phyloP scores from a whole-genome alignment of 2,329 filamentous ascomycete species.

The Colletotrichum incanum region DNA sequence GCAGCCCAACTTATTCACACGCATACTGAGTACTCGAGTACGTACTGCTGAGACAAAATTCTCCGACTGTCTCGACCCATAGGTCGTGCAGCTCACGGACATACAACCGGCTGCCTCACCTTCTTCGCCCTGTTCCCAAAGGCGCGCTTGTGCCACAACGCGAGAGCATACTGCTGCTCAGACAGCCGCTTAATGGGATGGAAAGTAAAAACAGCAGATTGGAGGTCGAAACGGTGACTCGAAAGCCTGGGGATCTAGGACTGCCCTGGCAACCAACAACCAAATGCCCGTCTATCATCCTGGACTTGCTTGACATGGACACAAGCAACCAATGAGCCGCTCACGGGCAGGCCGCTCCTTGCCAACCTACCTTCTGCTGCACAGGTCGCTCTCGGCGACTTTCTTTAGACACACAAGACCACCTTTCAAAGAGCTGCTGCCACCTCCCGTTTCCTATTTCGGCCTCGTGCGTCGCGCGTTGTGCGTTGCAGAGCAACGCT shows the following conservation, averaged over 20 bases:
- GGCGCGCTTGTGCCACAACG: slow-evolving; percentile 20
- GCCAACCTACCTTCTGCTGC: neutral
- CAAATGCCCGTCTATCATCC: slow-evolving; percentile 4
- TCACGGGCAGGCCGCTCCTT: slow-evolving; percentile 10
- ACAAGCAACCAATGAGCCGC: slow-evolving; percentile 8
- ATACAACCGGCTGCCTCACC: slow-evolving; percentile 21
- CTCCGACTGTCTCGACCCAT: slow-evolving; percentile 24
- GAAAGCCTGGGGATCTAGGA: slow-evolving; percentile 6
- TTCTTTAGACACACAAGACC: neutral
- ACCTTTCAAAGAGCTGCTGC: slow-evolving; percentile 16
- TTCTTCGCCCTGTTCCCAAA: slow-evolving; percentile 22
- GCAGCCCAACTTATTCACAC: neutral
- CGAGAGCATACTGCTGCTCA: slow-evolving; percentile 22
- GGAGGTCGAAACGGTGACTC: slow-evolving; percentile 27
- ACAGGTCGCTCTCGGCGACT: slow-evolving; percentile 15
- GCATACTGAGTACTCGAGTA: neutral
- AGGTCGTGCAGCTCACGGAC: slow-evolving; percentile 24
- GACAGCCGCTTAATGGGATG: slow-evolving; percentile 25
- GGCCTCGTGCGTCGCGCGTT: neutral
- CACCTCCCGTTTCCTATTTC: slow-evolving; percentile 34
- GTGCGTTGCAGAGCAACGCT: slow-evolving; percentile 6
- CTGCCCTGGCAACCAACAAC: slow-evolving; percentile 17
- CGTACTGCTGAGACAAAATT: slow-evolving; percentile 8
- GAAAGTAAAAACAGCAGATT: neutral
- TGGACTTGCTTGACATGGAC: slow-evolving; percentile 20